These are phyloP conservation scores for Neurospora terricola DNA, from an alignment of 495 filamentous ascomycete species.

Conservation along the genomic window DNA sequence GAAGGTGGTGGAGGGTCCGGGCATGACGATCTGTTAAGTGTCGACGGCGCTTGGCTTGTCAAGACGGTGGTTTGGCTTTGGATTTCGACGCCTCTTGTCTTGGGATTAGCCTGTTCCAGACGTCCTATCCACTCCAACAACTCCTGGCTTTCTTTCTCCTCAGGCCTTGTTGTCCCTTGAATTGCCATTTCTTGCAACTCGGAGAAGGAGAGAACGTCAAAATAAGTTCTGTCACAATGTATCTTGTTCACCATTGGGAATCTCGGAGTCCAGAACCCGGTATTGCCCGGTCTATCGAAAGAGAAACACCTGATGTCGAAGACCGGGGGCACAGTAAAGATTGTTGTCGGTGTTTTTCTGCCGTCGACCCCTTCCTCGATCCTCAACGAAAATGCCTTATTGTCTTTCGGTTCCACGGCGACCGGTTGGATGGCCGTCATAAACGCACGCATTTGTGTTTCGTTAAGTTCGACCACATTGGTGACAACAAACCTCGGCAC, in stretches of 20 bases:
- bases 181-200: conserved; percentile 35
- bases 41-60: conserved; percentile 6
- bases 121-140: conserved; percentile 44
- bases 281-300: conserved; percentile 34
- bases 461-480: conserved; percentile 36
- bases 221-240: conserved; percentile 35
- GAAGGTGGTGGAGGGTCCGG: not conserved
- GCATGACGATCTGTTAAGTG: not conserved
- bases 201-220: conserved; percentile 30
- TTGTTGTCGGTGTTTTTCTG: conserved; percentile 21
- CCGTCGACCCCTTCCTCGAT: conserved; percentile 24
- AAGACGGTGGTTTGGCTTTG: not conserved
- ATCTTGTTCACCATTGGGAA: conserved; percentile 38
- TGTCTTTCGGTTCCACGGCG: conserved; percentile 18
- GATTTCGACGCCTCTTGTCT: conserved; percentile 18
- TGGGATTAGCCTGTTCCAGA: conserved; percentile 38
- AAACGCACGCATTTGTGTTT: conserved; percentile 24
- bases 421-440: conserved; percentile 25
- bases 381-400: conserved; percentile 20
- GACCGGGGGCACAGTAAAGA: conserved; percentile 33
- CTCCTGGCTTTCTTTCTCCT: conserved; percentile 37
- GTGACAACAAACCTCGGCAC: conserved; percentile 56
- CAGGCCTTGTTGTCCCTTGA: conserved; percentile 36
- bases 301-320: conserved; percentile 40
- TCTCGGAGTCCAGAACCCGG: conserved; percentile 35